Conservation (phyloP, 2,329 filamentous ascomycete species). For the Pseudogymnoascus destructans region DNA sequence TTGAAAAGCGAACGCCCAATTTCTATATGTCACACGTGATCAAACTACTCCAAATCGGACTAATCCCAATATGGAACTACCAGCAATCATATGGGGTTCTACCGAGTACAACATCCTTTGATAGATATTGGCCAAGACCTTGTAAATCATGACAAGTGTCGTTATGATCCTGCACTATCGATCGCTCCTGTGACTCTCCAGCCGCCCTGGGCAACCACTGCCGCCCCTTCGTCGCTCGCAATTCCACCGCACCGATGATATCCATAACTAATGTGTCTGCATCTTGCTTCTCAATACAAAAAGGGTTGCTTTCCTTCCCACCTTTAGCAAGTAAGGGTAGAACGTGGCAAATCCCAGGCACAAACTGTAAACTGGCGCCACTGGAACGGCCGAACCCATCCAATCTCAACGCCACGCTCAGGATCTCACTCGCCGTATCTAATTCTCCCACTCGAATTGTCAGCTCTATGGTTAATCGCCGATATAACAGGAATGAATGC, state of each 20-base stretch:
- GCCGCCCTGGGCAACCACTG: constrained; percentile 10
- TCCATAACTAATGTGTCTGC: constrained; percentile 10
- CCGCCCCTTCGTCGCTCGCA: constrained; percentile 11
- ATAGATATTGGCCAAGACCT: background rate
- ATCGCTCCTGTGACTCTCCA: constrained; percentile 11
- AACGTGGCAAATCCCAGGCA: constrained; percentile 16
- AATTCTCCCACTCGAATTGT: constrained; percentile 13
- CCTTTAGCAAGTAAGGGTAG: constrained; percentile 12
- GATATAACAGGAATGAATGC: constrained; percentile 11
- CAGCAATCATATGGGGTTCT: background rate
- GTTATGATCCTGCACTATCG: background rate
- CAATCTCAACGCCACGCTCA: constrained; percentile 11
- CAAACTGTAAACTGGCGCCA: constrained; percentile 8
- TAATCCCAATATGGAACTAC: background rate
- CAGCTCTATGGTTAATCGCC: constrained; percentile 12
- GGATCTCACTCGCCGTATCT: constrained; percentile 10
- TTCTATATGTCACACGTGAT: background rate
- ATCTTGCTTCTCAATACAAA: constrained; percentile 12
- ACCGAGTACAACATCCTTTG: background rate
- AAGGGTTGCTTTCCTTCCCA: constrained; percentile 13
- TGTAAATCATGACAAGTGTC: background rate
- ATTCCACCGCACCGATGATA: constrained; percentile 7
- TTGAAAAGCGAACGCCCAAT: background rate
- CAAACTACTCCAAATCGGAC: background rate
- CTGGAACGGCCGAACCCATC: constrained; percentile 12